Evolutionary conservation across 306 rosid species (phyloP).

Genomic region (Pterocarpus macrocarpus): DNA sequence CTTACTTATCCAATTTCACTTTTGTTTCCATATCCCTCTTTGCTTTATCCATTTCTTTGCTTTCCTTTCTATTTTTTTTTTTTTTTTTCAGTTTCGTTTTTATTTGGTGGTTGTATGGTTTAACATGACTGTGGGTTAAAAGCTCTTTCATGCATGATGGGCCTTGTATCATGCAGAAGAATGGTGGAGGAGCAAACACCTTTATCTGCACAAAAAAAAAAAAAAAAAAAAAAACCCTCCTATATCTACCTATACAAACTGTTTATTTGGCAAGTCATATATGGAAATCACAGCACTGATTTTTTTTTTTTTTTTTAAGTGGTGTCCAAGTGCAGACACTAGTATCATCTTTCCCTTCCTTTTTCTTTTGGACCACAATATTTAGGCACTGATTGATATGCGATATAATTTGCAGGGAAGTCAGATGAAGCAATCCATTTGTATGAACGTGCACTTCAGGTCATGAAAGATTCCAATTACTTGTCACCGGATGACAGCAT

Average conservation of each 20-base stretch:
- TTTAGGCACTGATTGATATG: constrained; percentile 26
- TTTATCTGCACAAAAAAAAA: no score
- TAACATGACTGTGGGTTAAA: constrained; percentile 1
- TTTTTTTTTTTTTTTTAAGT: not conserved
- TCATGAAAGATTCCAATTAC: constrained; percentile 75
- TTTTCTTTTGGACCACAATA: not conserved
- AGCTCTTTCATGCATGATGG: constrained; percentile 34
- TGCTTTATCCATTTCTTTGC: constrained; percentile 3
- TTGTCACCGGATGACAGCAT: constrained; percentile 72
- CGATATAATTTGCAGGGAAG: constrained; percentile 63
- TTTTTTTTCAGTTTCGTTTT: constrained; percentile 1
- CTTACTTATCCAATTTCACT: constrained; percentile 28
- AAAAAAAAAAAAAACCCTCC: no score
- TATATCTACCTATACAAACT: no score
- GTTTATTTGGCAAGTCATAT: no score
- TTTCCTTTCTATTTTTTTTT: not conserved
- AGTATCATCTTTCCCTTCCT: not conserved
- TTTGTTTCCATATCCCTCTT: constrained; percentile 26
- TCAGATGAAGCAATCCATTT: constrained; percentile 80
- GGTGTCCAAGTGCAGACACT: not conserved
- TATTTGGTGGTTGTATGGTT: not conserved
- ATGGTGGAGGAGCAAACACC: constrained; percentile 5
- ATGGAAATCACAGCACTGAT: constrained; percentile 13
- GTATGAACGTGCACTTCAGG: constrained; percentile 70
- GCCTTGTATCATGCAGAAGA: constrained; percentile 27